Evolutionary conservation across 2,329 filamentous ascomycete genomes (phyloP), one percentile per base, ranked within the genome.

Genomic region (Diaporthe ampelina): DNA sequence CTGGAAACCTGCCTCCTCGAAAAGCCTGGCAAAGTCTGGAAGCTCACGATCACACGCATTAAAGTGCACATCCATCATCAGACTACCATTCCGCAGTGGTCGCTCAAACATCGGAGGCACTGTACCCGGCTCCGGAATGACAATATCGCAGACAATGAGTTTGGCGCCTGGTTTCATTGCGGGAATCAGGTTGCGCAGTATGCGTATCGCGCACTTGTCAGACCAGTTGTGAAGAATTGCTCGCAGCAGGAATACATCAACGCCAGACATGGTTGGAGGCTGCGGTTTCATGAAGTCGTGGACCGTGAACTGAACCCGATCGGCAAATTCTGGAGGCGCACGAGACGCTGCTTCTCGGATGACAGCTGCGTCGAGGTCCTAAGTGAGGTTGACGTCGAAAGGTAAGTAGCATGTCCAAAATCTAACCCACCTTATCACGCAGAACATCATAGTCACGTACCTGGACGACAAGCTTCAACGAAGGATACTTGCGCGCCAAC

Each of bases 351-450:
- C 48, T 26, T 54, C 24, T 54, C 10, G n/a, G 50, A 54, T 26
- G 13, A 26, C 10, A 24, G 24, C 5, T 29, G 15, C n/a, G 13
- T 54, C 24, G 11, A 54, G 24, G 11, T 54, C 24, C 9, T 54
- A 54, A 24, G 26, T 19, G 11, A 26, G n/a, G 8, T 52, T 11
- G 11, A 15, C 1, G 26, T 32, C 2, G 1, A 54, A 7, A 2
- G 5, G 24, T 54, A 13, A 17, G 52, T 13, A 17, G 1, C 24
- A 2, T 15, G 19, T 13, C 13, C 29, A n/a, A 32, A 0, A 1
- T 13, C 3, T 26, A 1, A 4, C 2, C 24, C 11, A 5, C 1
- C 13, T 3, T 13, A 5, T 6, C 4, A 15, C 10, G 24, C 13
- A 2, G 24, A 29, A 52, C 8, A 52, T 32, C 29, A 7, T 52